phyloP scores from a whole-genome alignment of 345 rosid species.

The Arabis hirsuta region DNA sequence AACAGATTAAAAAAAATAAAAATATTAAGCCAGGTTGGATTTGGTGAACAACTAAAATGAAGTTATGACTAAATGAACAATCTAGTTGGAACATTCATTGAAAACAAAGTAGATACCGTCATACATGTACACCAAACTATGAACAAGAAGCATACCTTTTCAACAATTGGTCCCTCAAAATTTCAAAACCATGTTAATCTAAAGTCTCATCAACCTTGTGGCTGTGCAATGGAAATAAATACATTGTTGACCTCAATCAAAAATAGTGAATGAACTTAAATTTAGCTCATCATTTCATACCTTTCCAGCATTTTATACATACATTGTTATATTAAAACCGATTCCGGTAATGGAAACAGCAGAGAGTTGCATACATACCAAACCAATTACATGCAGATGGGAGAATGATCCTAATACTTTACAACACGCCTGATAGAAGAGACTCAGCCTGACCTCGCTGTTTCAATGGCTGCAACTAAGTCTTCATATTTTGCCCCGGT shows the following conservation, averaged over 20 bases:
- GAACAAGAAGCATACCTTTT: background rate
- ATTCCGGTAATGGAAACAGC: conserved; percentile 16
- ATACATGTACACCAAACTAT: conserved; percentile 23
- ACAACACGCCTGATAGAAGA: conserved; percentile 24
- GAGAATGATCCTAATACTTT: conserved; percentile 31
- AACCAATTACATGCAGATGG: conserved; percentile 27
- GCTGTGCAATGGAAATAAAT: conserved; percentile 6
- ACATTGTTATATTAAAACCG: conserved; percentile 17
- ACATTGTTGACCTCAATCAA: background rate
- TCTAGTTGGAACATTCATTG: conserved; percentile 38
- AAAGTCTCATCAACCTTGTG: conserved; percentile 6
- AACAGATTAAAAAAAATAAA: background rate
- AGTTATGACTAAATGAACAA: conserved; percentile 31
- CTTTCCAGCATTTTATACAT: conserved; percentile 23
- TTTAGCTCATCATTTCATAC: conserved; percentile 4
- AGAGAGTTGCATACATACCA: conserved; percentile 26
- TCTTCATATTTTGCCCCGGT: conserved; percentile 87
- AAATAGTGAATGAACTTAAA: conserved; percentile 9
- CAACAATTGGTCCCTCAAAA: background rate
- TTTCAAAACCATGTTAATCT: background rate
- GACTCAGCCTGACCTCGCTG: conserved; percentile 65
- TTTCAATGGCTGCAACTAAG: conserved; percentile 67
- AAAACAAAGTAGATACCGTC: conserved; percentile 33
- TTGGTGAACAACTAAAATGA: conserved; percentile 43
- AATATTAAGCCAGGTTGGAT: conserved; percentile 15